Evolutionary conservation across 208 protist species (phyloP).

Genomic region (Angomonas deanei): DNA sequence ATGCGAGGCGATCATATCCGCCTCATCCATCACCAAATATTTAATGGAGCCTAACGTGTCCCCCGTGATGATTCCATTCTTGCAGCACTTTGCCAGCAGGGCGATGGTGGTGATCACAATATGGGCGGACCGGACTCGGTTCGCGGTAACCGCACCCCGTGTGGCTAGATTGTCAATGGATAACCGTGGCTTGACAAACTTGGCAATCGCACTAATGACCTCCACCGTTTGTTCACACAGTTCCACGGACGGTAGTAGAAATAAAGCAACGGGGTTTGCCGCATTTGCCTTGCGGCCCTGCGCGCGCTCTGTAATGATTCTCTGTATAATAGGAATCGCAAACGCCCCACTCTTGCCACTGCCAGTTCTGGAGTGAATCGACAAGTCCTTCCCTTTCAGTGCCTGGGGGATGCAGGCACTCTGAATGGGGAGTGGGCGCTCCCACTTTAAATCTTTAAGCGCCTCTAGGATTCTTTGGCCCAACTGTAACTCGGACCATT

Average conservation of each 20-base stretch:
- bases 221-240: constrained; percentile 93
- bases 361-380: constrained; percentile 84
- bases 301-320: constrained; percentile 75
- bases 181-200: constrained; percentile 76
- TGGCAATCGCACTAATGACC: constrained; percentile 57
- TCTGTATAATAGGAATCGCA: constrained; percentile 82
- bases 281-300: constrained; percentile 21
- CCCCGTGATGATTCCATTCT: constrained; percentile 43
- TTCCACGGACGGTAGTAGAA: constrained; percentile 95
- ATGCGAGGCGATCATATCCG: constrained; percentile 94
- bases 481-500: constrained; percentile 78
- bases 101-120: constrained; percentile 83
- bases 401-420: constrained; percentile 90
- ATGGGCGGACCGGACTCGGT: constrained; percentile 62
- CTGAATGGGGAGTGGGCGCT: constrained; percentile 92
- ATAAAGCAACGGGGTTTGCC: constrained; percentile 77
- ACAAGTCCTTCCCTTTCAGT: constrained; percentile 87
- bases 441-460: constrained; percentile 77
- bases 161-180: constrained; percentile 78
- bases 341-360: constrained; percentile 89
- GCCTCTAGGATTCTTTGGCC: constrained; percentile 80
- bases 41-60: constrained; percentile 56
- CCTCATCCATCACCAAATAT: constrained; percentile 94
- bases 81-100: constrained; percentile 65
- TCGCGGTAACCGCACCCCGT: constrained; percentile 46